phyloP scores from a whole-genome alignment of 2,329 filamentous ascomycete genomes.

The Metarhizium anisopliae region DNA sequence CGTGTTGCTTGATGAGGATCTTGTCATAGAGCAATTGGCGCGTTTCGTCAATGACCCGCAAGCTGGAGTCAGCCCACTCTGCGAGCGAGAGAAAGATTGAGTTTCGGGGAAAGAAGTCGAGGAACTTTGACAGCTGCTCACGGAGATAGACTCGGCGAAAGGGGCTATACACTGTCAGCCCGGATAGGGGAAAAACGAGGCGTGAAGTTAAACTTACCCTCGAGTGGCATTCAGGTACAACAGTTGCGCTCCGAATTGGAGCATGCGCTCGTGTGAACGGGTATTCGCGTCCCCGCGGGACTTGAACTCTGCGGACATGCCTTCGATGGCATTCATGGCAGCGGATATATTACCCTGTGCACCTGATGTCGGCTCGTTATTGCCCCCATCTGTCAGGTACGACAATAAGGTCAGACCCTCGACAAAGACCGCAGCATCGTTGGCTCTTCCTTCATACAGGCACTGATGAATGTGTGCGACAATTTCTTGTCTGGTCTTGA shows the following conservation, averaged over 20 bases:
- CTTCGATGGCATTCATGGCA: constrained; percentile 33
- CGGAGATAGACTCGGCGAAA: constrained; percentile 62
- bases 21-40: constrained; percentile 53
- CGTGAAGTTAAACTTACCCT: constrained; percentile 30
- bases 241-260: constrained; percentile 60
- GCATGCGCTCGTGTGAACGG: constrained; percentile 49
- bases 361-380: constrained; percentile 33
- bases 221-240: constrained; percentile 56
- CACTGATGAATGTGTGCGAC: constrained; percentile 44
- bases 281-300: constrained; percentile 23
- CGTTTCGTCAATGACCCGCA: constrained; percentile 68
- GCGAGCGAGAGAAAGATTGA: constrained; percentile 65
- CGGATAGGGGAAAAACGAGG: neutral
- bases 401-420: constrained; percentile 56
- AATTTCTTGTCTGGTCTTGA: constrained; percentile 47
- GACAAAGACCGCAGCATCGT: constrained; percentile 44
- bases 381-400: constrained; percentile 47
- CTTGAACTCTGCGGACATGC: constrained; percentile 33
- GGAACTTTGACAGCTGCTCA: constrained; percentile 48
- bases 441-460: constrained; percentile 38
- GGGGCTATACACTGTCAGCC: constrained; percentile 29
- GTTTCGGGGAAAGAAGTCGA: constrained; percentile 63
- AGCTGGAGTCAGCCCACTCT: constrained; percentile 63
- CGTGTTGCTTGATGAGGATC: constrained; percentile 30
- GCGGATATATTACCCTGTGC: constrained; percentile 47